Percentiles rank a stretch among this genome's conserved stretches.
Conservation (phyloP, 192 early-diverging fungal species). For the Bifiguratus adelaidae region DNA sequence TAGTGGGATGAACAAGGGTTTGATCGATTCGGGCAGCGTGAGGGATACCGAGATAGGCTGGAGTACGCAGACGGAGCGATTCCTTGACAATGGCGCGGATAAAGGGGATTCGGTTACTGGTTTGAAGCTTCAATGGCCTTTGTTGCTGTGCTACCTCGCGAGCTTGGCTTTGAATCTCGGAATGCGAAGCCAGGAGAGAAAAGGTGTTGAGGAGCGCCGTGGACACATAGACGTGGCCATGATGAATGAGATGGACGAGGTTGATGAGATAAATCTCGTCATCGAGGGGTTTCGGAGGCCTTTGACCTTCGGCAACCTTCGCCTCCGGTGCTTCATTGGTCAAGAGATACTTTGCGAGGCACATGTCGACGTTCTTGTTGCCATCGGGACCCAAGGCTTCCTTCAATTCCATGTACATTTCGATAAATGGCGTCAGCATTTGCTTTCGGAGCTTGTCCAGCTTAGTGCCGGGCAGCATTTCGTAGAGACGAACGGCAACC, state of each 20-base stretch:
- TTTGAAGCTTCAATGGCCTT: neutral
- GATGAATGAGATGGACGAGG: conserved; percentile 17
- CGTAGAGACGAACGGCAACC: neutral
- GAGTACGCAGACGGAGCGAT: conserved; percentile 11
- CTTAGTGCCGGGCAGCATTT: neutral
- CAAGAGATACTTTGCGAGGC: neutral
- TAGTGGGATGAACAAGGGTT: conserved; percentile 12
- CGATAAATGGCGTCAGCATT: neutral
- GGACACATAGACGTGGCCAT: conserved; percentile 10
- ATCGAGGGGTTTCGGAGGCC: conserved; percentile 7
- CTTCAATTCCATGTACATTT: neutral
- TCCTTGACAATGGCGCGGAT: conserved; percentile 15
- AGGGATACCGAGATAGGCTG: conserved; percentile 8
- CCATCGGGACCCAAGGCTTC: neutral
- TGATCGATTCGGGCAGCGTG: conserved; percentile 24
- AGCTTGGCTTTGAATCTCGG: conserved; percentile 19
- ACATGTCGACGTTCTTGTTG: neutral
- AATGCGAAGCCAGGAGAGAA: conserved; percentile 24
- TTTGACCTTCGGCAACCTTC: neutral
- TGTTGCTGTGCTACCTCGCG: conserved; percentile 6
- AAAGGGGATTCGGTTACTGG: neutral
- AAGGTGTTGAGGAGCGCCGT: conserved; percentile 15
- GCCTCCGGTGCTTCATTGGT: neutral
- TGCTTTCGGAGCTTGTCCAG: neutral
- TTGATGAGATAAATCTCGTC: conserved; percentile 18